Evolutionary conservation across 1,284 basidiomycete genomes (phyloP).

Genomic region (Tremellales sp.): DNA sequence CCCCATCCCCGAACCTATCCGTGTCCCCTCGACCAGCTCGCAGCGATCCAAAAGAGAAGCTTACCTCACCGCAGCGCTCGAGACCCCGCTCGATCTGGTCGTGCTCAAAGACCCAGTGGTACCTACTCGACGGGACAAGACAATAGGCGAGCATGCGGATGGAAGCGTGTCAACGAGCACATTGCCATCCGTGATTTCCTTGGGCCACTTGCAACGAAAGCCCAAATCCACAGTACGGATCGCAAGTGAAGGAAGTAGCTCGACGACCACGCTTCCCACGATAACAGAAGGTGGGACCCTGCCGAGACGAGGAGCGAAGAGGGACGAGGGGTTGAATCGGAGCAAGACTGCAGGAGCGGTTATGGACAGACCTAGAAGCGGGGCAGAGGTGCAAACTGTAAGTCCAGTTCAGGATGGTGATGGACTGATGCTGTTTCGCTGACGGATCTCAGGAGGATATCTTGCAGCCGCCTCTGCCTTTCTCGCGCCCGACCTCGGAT

Average conservation of each 20-base stretch:
- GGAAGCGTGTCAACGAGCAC: no score
- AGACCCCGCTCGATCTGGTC: slow-evolving; percentile 38
- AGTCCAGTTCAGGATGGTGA: no score
- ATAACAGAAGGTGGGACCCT: not conserved
- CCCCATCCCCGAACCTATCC: not conserved
- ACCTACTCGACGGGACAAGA: no score
- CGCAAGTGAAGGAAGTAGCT: not conserved
- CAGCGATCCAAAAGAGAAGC: slow-evolving; percentile 37
- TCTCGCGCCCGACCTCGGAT: not conserved
- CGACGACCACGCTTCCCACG: not conserved
- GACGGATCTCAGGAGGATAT: no score
- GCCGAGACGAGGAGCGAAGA: not conserved
- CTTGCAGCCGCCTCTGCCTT: no score
- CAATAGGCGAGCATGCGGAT: no score
- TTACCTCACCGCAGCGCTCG: slow-evolving; percentile 30
- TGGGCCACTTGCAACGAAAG: not conserved
- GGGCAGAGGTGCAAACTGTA: no score
- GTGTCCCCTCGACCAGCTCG: slow-evolving; percentile 10
- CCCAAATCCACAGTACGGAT: not conserved
- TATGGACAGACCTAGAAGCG: not conserved
- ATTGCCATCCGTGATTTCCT: no score
- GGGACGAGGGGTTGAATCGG: not conserved
- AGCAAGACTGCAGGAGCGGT: not conserved
- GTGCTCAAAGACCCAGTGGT: slow-evolving; percentile 1
- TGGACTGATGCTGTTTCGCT: no score